phyloP scores from a whole-genome alignment of 129 eudicot genomes.

The Apium graveolens region DNA sequence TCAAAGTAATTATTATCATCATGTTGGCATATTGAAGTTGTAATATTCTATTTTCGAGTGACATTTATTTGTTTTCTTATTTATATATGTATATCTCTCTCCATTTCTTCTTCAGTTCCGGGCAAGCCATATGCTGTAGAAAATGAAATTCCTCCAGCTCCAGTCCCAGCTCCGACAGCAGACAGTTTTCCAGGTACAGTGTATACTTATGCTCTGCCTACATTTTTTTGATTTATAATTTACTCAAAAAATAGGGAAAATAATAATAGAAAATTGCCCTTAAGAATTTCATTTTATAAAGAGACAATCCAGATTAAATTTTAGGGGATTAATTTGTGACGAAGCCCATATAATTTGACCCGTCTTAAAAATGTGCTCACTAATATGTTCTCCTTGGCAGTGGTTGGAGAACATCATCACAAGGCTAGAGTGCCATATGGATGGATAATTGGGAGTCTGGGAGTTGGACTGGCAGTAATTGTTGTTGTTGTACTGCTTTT shows the following conservation, averaged over 20 bases:
- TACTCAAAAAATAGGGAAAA: background rate
- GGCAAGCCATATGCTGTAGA: constrained; percentile 72
- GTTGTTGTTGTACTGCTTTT: constrained; percentile 30
- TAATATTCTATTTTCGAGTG: background rate
- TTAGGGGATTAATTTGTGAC: background rate
- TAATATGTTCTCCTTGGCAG: constrained; percentile 26
- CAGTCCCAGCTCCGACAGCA: constrained; percentile 54
- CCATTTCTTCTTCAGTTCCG: constrained; percentile 47
- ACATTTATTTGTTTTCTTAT: background rate
- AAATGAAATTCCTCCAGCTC: constrained; percentile 40
- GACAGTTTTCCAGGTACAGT: constrained; percentile 49
- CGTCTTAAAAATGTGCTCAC: background rate
- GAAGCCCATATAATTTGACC: background rate
- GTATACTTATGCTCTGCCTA: background rate
- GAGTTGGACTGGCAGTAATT: constrained; percentile 46
- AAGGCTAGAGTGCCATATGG: constrained; percentile 46
- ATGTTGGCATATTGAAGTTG: background rate
- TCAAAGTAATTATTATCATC: background rate
- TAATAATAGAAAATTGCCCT: background rate
- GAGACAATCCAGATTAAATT: background rate
- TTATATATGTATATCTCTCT: background rate
- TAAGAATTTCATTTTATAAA: background rate
- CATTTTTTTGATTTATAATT: background rate
- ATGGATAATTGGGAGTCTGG: constrained; percentile 83
- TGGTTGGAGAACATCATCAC: constrained; percentile 37